Evolutionary conservation across 148 eudicot species (phyloP).

Genomic region (Dysphania ambrosioides): DNA sequence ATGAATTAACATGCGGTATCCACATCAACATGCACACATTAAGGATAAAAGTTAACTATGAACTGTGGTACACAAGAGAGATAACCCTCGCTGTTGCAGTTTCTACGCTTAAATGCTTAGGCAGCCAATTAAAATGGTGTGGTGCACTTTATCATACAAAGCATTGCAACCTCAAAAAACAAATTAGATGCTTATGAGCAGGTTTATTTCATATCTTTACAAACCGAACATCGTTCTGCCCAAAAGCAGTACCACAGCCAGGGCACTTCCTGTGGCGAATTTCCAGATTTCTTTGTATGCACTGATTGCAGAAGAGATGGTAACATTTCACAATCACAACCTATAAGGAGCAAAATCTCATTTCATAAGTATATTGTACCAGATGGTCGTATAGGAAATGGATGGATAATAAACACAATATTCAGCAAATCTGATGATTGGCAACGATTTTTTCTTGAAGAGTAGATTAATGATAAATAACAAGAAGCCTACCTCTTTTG

Average conservation of each 20-base stretch:
- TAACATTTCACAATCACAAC: constrained; percentile 90
- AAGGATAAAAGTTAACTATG: neutral
- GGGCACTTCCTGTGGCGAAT: constrained; percentile 96
- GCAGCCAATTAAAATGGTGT: no score
- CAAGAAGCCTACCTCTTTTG: constrained; percentile 67
- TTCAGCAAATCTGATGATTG: neutral
- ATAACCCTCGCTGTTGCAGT: neutral
- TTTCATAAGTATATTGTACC: neutral
- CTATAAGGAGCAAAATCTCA: constrained; percentile 29
- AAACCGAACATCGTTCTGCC: constrained; percentile 89
- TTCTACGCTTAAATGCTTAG: no score
- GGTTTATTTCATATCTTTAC: constrained; percentile 65
- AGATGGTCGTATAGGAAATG: neutral
- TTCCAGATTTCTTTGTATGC: constrained; percentile 91
- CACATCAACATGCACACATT: neutral
- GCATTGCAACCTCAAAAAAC: neutral
- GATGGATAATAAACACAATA: neutral
- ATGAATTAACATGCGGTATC: neutral
- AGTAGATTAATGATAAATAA: neutral
- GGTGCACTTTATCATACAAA: constrained; percentile 19
- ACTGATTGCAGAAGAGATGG: constrained; percentile 93
- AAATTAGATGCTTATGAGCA: neutral
- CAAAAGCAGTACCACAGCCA: constrained; percentile 89
- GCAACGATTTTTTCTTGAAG: neutral
- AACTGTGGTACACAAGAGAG: neutral